Percentiles rank a stretch among this genome's conserved stretches.
phyloP scores from a whole-genome alignment of 257 asterid species.

The Orobanche coerulescens region DNA sequence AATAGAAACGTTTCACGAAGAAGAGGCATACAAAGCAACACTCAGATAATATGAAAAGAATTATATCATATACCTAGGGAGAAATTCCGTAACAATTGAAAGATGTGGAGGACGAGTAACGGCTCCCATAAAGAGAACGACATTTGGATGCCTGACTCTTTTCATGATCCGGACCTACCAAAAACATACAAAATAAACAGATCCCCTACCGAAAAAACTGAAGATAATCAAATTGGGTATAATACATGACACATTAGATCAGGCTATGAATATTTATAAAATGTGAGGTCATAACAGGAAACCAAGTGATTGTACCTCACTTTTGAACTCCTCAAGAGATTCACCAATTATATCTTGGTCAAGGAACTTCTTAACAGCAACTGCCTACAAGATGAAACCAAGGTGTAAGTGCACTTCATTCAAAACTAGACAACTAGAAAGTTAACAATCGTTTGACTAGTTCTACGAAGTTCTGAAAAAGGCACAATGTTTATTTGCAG shows the following conservation, averaged over 20 bases:
- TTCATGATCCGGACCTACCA: conserved; percentile 82
- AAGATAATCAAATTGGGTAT: background rate
- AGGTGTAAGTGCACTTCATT: conserved; percentile 18
- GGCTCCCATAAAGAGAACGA: conserved; percentile 98
- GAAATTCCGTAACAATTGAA: conserved; percentile 88
- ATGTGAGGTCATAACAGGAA: background rate
- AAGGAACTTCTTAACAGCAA: conserved; percentile 91
- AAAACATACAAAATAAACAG: conserved; percentile 19
- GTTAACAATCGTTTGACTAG: background rate
- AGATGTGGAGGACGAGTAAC: conserved; percentile 94
- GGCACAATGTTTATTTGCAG: too few relatives aligned
- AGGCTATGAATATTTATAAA: conserved; percentile 10
- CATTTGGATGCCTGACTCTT: conserved; percentile 85
- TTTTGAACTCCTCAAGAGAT: conserved; percentile 90
- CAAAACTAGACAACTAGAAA: conserved; percentile 17
- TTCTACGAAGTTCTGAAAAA: background rate
- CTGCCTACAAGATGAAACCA: conserved; percentile 59
- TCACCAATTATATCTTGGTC: conserved; percentile 85
- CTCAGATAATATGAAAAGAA: background rate
- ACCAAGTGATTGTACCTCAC: conserved; percentile 62
- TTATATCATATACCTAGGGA: conserved; percentile 70
- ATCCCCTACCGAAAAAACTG: background rate
- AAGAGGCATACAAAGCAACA: background rate
- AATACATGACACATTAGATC: conserved; percentile 5
- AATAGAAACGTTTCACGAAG: background rate